Base-by-base conservation (phyloP, 768 basidiomycete species). In the Gloeostereum incarnatum region DNA sequence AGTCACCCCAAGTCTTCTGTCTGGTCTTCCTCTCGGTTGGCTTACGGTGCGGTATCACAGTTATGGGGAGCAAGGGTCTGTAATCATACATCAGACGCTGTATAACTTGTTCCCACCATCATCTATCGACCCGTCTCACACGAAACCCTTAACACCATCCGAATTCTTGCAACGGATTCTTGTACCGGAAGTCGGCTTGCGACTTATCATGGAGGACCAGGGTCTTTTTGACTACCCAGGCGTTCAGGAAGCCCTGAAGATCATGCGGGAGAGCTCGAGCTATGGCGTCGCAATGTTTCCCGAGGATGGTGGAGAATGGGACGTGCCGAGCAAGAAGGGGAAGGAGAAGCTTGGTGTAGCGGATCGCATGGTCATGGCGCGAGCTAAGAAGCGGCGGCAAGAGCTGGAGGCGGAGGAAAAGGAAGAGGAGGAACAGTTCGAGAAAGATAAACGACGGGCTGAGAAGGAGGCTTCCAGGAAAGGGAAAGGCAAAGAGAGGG, bases 281-380 rank as follows among this genome's bases (percentile, higher is more conserved):
- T 96, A 90, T 52, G 92, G 92, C 0, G 79, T 81, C 6, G 78
- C 81, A 5, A 84, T 86, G 78, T 93, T 90, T 54, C 85, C 87
- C 0, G 81, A 77, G 29, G 72, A 71, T 30, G 67, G 60, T 3
- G 66, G 61, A 3, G 66, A 62, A 24, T 55, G 49, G 44, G 64
- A 53, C 6, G 61, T 52, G 18, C 56, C 44, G 10, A 44, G 40
- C 20, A 40, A 41, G n/a, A 19, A 33, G 4, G 38, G 40, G 22
- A 49, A 51, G 36, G 60, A 53, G 22, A 40, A 39, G 11, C n/a
- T 70, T 45, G 70, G 57, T 7, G 68, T 66, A 16, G 71, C 68
- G 1, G 73, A 75, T 46, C 48, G 49, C 44, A 73, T 75, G 49
- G 58, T 73, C 18, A 71, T 73, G 71, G 68, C 73, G 44, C 57